Evolutionary conservation across 73 alveolate species (phyloP), one percentile per base, ranked within the genome.

Genomic region (Paramecium primaurelia): DNA sequence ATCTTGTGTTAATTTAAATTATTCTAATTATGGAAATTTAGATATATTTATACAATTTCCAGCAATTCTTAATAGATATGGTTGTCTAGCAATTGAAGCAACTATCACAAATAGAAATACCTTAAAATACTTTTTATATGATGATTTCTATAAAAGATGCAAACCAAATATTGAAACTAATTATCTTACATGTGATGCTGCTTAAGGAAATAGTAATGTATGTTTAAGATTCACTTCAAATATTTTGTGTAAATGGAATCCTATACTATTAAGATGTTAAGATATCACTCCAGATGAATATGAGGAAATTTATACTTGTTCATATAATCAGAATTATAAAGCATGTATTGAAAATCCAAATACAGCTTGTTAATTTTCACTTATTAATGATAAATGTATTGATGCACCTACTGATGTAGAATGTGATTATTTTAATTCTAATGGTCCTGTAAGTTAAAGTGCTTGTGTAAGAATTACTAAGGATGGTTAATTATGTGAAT

Each of bases 311-410:
- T 25, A 64, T 26, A 64, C 47, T 10, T 64, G 84, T 20, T 64
- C 84, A 25, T 64, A 64, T 64, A 34, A 34, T 64, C 47, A 64
- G 28, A 64, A 64, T 64, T 12, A 32, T 2, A 64, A 64, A 28
- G 84, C 84, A 25, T 64, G 84, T 10, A 64, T 64, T 32, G 84
- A 64, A 34, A 64, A 64, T 64, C 84, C 47, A 64, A 64, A 64
- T 12, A 64, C 84, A 28, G 16, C 84, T 26, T 73, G 87, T 9
- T 34, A 37, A 37, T 73, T 73, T 73, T 37, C 60, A 18, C 26
- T 30, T 11, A 73, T 22, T 4, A 73, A 14, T 73, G 87, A 73
- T 37, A 73, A 38, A 73, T 73, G 86, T 30, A 36, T 59, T 0
- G 77, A 59, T 59, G 77, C 77, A 26, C 47, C 84, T 11, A 73